Evolutionary conservation across 1,284 basidiomycete species (phyloP), one percentile per base, ranked within the genome.

Genomic region (Waitea zeae): DNA sequence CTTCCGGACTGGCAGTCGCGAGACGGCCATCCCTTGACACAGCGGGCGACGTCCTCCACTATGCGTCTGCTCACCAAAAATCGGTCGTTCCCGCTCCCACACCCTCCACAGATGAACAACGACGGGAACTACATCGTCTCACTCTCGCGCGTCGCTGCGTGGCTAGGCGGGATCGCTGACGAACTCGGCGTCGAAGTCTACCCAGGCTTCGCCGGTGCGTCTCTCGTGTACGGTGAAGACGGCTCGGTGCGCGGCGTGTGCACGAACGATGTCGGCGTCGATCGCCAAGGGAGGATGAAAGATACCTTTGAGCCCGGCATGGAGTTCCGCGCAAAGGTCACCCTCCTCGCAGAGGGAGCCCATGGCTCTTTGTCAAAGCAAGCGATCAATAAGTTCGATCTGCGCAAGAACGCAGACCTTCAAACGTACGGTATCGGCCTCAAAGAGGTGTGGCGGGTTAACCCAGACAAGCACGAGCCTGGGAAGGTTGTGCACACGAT

Each of bases 51-150:
- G 1, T 74, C 74, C 31, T 86, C 84, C 33, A 59, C 65, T 19
- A 97, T 99, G 93, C 74, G 84, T 38, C 89, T 78, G 54, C 66
- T 98, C 42, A 93, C 92, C 11, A 46, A 64, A 26, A 73, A 63
- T 17, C 54, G 57, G 39, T 70, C 84, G 3, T 60, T 93, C 45
- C 89, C 88, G 12, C 74, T 97, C 38, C 95, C 90, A 0, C 92
- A 98, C 49, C 93, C 93, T 3, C 93, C 93, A 0, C 93, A 97
- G 57, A 98, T 98, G 93, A 66, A 64, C 50, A 95, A 96, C 62
- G 70, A 82, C 37, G 84, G 86, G 38, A 98, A 97, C 59, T 97
- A 92, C 56, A 80, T 97, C 48, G 64, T 89, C 33, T 95, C 88
- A 3, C 71, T 98, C 20, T 92, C 87, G 2, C 76, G 73, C 20